Evolutionary conservation across 2,329 filamentous ascomycete genomes (phyloP).

Genomic region (Pyrenophora graminea): DNA sequence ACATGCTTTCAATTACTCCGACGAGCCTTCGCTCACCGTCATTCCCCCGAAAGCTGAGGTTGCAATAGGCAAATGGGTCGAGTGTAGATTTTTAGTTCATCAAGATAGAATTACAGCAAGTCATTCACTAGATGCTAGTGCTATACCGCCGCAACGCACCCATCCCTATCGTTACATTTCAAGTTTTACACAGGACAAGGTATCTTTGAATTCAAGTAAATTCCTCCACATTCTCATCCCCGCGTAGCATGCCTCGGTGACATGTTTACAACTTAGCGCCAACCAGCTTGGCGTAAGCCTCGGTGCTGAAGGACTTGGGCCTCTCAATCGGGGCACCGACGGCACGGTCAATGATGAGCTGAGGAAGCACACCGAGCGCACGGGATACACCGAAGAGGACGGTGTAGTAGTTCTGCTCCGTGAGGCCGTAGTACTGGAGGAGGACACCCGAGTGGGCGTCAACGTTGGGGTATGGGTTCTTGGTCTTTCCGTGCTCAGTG

Average conservation of each 20-base stretch:
- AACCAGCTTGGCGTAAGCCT: slow-evolving; percentile 92
- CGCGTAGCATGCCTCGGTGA: slow-evolving; percentile 9
- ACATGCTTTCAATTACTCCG: not conserved
- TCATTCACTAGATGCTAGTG: slow-evolving; percentile 34
- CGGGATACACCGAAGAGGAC: slow-evolving; percentile 98
- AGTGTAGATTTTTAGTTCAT: slow-evolving; percentile 14
- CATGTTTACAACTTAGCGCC: slow-evolving; percentile 79
- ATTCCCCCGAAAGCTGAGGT: not conserved
- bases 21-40: slow-evolving; percentile 3
- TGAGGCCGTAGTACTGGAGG: slow-evolving; percentile 98
- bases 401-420: slow-evolving; percentile 99
- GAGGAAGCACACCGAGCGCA: slow-evolving; percentile 96
- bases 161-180: slow-evolving; percentile 40
- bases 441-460: slow-evolving; percentile 99
- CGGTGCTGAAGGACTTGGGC: slow-evolving; percentile 98
- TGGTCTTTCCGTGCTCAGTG: slow-evolving; percentile 99
- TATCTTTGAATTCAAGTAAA: slow-evolving; percentile 31
- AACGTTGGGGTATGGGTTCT: slow-evolving; percentile 99
- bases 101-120: slow-evolving; percentile 34
- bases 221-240: slow-evolving; percentile 20
- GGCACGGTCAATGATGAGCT: slow-evolving; percentile 99
- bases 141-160: slow-evolving; percentile 36
- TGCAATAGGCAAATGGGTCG: not conserved
- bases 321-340: slow-evolving; percentile 96
- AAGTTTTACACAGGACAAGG: slow-evolving; percentile 44